Percentiles rank a stretch among this genome's conserved stretches.
Evolutionary conservation across 2,329 filamentous ascomycete genomes (phyloP).

Genomic region (Pseudogymnoascus sp.): DNA sequence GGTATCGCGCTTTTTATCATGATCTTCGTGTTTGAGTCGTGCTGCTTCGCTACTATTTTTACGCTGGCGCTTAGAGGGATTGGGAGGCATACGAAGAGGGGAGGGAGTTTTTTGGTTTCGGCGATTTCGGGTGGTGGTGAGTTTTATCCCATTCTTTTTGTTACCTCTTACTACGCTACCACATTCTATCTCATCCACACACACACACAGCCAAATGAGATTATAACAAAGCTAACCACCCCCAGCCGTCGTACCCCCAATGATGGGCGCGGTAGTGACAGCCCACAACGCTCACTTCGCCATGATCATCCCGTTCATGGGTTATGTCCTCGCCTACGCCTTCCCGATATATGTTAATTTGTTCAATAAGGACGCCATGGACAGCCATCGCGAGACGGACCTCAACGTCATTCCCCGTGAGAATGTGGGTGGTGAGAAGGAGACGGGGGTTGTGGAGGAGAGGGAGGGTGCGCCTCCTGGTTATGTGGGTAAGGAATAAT

Average conservation of each 20-base stretch:
- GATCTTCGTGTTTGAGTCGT: slow-evolving; percentile 44
- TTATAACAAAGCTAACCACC: neutral
- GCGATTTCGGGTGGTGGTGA: slow-evolving; percentile 42
- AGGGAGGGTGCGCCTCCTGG: neutral
- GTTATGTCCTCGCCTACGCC: slow-evolving; percentile 16
- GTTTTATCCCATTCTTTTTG: neutral
- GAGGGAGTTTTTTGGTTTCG: slow-evolving; percentile 40
- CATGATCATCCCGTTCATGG: slow-evolving; percentile 8
- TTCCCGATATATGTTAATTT: slow-evolving; percentile 10
- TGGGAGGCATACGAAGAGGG: slow-evolving; percentile 43
- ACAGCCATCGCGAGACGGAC: slow-evolving; percentile 13
- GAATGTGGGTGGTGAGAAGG: neutral
- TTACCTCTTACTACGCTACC: neutral
- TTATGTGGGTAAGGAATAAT: neutral
- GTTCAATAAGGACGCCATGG: slow-evolving; percentile 20
- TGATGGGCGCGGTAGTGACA: slow-evolving; percentile 61
- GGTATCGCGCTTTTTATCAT: slow-evolving; percentile 43
- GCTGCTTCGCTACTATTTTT: slow-evolving; percentile 47
- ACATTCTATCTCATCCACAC: neutral
- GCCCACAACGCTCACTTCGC: slow-evolving; percentile 20
- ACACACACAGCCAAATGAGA: neutral
- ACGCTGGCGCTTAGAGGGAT: slow-evolving; percentile 44
- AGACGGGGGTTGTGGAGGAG: neutral
- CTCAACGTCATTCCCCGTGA: neutral
- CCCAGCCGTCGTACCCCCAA: slow-evolving; percentile 54